Evolutionary conservation across 1,139 yeast genomes (phyloP).

Genomic region (Eremothecium sinecaudum): DNA sequence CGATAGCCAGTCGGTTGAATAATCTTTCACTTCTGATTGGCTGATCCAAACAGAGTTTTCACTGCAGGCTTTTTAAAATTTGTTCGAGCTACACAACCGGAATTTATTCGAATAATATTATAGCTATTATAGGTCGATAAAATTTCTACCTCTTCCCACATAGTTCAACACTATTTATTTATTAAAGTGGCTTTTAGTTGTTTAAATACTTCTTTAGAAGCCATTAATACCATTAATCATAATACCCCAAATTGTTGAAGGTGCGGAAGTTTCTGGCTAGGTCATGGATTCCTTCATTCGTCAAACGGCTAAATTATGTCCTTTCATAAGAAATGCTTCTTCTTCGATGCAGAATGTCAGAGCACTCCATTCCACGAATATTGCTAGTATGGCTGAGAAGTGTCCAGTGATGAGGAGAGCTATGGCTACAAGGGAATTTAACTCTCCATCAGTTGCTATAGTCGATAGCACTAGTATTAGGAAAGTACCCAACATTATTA

Average conservation of each 20-base stretch:
- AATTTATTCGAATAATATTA: too few species aligned
- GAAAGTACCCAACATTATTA: slow-evolving; percentile 13
- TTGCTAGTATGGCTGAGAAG: slow-evolving; percentile 55
- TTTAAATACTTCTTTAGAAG: too few species aligned
- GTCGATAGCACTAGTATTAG: slow-evolving; percentile 33
- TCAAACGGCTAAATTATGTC: slow-evolving; percentile 74
- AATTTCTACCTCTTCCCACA: background rate
- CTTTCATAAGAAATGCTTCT: slow-evolving; percentile 62
- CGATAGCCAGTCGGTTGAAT: too few species aligned
- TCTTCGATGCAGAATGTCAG: slow-evolving; percentile 52
- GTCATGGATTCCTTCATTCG: slow-evolving; percentile 72
- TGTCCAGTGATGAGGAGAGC: slow-evolving; percentile 92
- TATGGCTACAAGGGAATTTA: slow-evolving; percentile 30
- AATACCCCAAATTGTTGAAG: too few species aligned
- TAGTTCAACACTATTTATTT: too few species aligned
- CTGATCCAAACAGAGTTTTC: too few species aligned
- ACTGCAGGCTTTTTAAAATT: too few species aligned
- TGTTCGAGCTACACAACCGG: too few species aligned
- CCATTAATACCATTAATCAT: too few species aligned
- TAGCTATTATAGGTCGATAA: too few species aligned
- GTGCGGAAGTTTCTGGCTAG: background rate
- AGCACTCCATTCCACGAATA: slow-evolving; percentile 40
- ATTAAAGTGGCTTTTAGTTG: too few species aligned
- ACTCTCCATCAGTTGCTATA: slow-evolving; percentile 29
- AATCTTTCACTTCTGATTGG: too few species aligned